Conservation (phyloP, 2,329 filamentous ascomycete genomes). For the Arthrinium puccinioides region DNA sequence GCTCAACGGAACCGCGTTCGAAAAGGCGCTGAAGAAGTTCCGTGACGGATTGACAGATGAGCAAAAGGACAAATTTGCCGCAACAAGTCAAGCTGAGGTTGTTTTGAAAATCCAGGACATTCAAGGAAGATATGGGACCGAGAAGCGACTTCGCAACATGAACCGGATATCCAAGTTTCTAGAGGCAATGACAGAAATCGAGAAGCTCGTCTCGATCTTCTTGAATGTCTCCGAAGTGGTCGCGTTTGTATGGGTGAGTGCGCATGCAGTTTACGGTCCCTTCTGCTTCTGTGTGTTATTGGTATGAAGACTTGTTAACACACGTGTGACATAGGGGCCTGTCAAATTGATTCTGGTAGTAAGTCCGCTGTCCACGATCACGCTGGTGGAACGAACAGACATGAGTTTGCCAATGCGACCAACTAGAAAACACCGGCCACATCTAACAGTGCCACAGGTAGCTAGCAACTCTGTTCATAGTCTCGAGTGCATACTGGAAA, state of each 20-base stretch:
- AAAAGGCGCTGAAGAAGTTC: constrained; percentile 1
- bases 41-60: constrained; percentile 3
- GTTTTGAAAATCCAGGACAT: constrained; percentile 7
- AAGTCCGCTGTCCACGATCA: no score
- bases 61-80: not conserved
- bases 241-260: constrained; percentile 14
- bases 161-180: constrained; percentile 12
- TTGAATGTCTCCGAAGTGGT: constrained; percentile 13
- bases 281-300: no score
- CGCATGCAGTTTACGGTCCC: no score
- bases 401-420: no score
- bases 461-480: constrained; percentile 7
- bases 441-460: no score
- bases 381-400: no score
- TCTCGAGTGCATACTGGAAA: constrained; percentile 12
- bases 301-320: no score
- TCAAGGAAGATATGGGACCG: constrained; percentile 6
- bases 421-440: no score
- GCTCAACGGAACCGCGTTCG: no score
- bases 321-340: no score
- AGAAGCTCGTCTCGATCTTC: constrained; percentile 13
- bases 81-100: constrained; percentile 7
- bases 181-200: constrained; percentile 14
- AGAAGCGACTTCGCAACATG: constrained; percentile 10
- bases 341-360: constrained; percentile 7